A percentile compares a stretch with the other conserved stretches of the same genome.
Conservation (phyloP, 164 flowering plant species). For the Santalum album region DNA sequence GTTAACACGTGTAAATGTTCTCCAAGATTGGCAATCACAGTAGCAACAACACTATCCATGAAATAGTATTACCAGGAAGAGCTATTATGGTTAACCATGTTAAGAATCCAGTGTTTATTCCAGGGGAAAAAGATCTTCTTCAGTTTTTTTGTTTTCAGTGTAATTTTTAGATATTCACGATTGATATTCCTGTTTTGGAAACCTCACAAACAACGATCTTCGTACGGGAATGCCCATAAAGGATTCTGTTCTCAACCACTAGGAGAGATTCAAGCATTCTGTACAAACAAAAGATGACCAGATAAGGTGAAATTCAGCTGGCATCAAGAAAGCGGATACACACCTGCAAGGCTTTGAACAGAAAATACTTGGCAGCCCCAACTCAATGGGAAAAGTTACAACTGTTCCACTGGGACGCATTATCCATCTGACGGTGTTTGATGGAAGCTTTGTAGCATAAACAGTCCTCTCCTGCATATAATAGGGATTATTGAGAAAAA, state of each 20-base stretch:
- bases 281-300: not conserved
- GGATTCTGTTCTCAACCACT: too few relatives aligned
- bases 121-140: too few relatives aligned
- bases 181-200: too few relatives aligned
- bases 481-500: not conserved
- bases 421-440: constrained; percentile 33
- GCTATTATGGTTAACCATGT: too few relatives aligned
- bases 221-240: too few relatives aligned
- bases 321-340: not conserved
- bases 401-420: constrained; percentile 31
- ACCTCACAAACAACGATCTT: too few relatives aligned
- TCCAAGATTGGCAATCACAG: not conserved
- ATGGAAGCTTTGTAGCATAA: constrained; percentile 19
- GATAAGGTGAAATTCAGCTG: not conserved
- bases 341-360: constrained; percentile 29
- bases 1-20: not conserved
- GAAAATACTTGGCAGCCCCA: constrained; percentile 41
- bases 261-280: not conserved
- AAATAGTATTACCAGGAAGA: too few relatives aligned
- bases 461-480: constrained; percentile 29
- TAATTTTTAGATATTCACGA: too few relatives aligned
- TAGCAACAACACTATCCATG: too few relatives aligned
- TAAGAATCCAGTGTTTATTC: too few relatives aligned
- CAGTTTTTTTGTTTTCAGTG: too few relatives aligned
- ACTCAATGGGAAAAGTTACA: constrained; percentile 33